Evolutionary conservation across 805 yeast species (phyloP).

Genomic region (Zygoascus tannicola): DNA sequence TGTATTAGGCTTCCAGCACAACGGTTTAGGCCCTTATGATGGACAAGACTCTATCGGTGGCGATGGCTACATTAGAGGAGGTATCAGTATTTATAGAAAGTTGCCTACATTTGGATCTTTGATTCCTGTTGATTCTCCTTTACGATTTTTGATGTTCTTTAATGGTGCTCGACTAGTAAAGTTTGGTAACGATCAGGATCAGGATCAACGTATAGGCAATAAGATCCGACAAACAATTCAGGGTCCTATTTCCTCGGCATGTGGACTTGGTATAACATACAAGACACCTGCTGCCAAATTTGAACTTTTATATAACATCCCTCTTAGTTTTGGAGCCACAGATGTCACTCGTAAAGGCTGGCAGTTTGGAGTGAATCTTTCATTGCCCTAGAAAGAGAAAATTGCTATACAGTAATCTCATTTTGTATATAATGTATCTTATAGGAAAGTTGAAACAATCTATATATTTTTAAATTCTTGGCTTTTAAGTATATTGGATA

Average conservation of each 20-base stretch:
- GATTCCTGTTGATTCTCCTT: slow-evolving; percentile 33
- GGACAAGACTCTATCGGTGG: slow-evolving; percentile 57
- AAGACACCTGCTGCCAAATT: slow-evolving; percentile 51
- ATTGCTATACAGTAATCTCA: too few species aligned
- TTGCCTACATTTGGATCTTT: slow-evolving; percentile 38
- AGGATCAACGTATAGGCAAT: not conserved
- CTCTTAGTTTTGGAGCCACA: slow-evolving; percentile 39
- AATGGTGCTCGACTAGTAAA: slow-evolving; percentile 50
- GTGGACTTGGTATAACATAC: slow-evolving; percentile 50
- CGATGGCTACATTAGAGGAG: slow-evolving; percentile 45
- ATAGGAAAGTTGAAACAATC: too few species aligned
- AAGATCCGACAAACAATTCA: not conserved
- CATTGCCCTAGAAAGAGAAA: not conserved
- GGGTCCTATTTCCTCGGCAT: slow-evolving; percentile 25
- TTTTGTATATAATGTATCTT: too few species aligned
- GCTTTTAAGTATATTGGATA: too few species aligned
- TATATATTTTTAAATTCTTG: too few species aligned
- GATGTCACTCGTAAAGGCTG: slow-evolving; percentile 48
- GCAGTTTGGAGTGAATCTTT: slow-evolving; percentile 43
- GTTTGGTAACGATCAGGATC: not conserved
- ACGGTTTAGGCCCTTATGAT: slow-evolving; percentile 56
- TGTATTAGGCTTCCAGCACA: slow-evolving; percentile 54
- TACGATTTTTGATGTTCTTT: slow-evolving; percentile 52
- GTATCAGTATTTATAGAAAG: slow-evolving; percentile 47
- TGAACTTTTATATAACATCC: slow-evolving; percentile 53